Evolutionary conservation across 768 basidiomycete species (phyloP).

Genomic region (Lactarius indigo): DNA sequence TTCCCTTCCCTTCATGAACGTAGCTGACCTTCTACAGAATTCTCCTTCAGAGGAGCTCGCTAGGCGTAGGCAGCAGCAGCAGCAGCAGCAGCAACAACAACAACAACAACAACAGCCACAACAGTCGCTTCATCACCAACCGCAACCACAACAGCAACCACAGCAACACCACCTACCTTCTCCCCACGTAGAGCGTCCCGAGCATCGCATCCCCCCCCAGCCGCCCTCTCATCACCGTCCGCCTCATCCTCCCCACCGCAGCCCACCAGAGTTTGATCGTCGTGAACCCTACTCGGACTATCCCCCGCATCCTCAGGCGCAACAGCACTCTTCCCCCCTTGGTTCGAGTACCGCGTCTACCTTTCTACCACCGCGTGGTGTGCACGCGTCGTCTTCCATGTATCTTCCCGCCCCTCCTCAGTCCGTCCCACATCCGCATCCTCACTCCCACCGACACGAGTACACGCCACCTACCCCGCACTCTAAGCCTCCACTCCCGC

Average conservation of each 20-base stretch:
- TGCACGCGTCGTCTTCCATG: slow-evolving; percentile 21
- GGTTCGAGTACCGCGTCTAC: not conserved
- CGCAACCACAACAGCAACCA: slow-evolving; percentile 31
- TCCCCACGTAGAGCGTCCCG: slow-evolving; percentile 29
- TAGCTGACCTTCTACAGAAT: slow-evolving; percentile 64
- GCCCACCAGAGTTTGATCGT: slow-evolving; percentile 24
- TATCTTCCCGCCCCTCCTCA: slow-evolving; percentile 26
- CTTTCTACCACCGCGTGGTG: slow-evolving; percentile 28
- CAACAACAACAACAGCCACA: slow-evolving; percentile 25
- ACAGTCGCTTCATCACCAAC: slow-evolving; percentile 30
- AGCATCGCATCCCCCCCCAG: slow-evolving; percentile 25
- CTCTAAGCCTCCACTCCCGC: slow-evolving; percentile 13
- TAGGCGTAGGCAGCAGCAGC: slow-evolving; percentile 29
- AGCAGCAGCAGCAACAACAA: slow-evolving; percentile 29
- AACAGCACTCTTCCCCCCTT: slow-evolving; percentile 19
- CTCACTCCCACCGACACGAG: slow-evolving; percentile 24
- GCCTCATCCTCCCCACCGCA: slow-evolving; percentile 22
- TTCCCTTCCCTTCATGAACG: slow-evolving; percentile 51
- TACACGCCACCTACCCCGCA: slow-evolving; percentile 27
- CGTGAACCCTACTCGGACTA: slow-evolving; percentile 21
- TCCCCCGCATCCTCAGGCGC: slow-evolving; percentile 21
- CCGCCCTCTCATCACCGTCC: slow-evolving; percentile 26
- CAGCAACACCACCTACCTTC: slow-evolving; percentile 28
- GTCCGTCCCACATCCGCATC: slow-evolving; percentile 25
- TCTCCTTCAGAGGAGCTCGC: slow-evolving; percentile 57